Percentiles rank a stretch among this genome's conserved stretches.
These are phyloP conservation scores for Kwoniella dendrophila DNA, from an alignment of 768 basidiomycete species.

Conservation along the genomic window DNA sequence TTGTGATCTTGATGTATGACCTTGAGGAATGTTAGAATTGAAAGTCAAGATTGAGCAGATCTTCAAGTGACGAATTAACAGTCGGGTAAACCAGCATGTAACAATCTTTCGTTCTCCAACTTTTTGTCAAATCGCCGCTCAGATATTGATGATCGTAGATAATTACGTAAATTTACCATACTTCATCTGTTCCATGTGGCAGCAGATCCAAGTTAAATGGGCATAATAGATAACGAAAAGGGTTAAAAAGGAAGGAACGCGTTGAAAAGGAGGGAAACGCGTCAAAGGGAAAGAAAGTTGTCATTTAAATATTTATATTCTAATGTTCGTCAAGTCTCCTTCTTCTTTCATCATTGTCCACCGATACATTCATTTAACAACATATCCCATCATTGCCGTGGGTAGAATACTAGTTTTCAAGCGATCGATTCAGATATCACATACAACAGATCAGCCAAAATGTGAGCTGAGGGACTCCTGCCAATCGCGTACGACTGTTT, in stretches of 20 bases:
- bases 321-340: too few relatives aligned
- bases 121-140: conserved; percentile 1
- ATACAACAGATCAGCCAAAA: background rate
- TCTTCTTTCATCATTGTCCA: too few relatives aligned
- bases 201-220: background rate
- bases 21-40: too few relatives aligned
- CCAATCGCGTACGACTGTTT: background rate
- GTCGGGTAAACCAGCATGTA: conserved; percentile 8
- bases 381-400: background rate
- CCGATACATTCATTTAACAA: background rate
- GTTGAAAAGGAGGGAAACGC: background rate
- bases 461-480: background rate
- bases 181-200: conserved; percentile 1
- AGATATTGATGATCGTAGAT: background rate
- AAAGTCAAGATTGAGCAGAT: background rate
- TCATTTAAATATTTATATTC: background rate
- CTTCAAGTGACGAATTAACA: conserved; percentile 1
- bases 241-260: background rate
- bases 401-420: too few relatives aligned
- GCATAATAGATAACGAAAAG: background rate
- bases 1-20: too few relatives aligned
- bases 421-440: background rate
- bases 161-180: background rate
- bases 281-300: background rate
- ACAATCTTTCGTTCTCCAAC: background rate